Conservation (phyloP, 495 filamentous ascomycete genomes). For the Oidiodendron maius region DNA sequence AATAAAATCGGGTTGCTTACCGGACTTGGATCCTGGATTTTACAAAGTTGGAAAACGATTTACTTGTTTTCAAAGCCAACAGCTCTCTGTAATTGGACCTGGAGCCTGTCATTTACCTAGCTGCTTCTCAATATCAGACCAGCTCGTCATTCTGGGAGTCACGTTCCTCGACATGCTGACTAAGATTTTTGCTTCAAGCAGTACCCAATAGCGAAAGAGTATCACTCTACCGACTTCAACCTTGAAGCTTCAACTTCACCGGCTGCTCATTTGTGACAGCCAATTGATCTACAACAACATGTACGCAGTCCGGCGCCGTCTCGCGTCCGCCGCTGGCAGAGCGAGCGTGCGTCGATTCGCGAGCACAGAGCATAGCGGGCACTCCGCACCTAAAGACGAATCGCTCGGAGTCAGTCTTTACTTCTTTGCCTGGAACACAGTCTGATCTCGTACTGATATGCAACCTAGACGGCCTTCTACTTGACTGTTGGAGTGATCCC, state of each 20-base stretch:
- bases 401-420: slow-evolving; percentile 52
- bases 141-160: no score
- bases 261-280: neutral
- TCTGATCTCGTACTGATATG: slow-evolving; percentile 14
- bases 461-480: slow-evolving; percentile 58
- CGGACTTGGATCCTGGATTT: no score
- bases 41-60: no score
- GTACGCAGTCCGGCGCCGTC: slow-evolving; percentile 18
- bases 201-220: no score
- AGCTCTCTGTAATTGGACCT: no score
- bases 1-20: no score
- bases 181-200: slow-evolving; percentile 9
- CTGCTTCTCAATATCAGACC: no score
- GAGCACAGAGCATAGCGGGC: slow-evolving; percentile 19
- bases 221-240: no score
- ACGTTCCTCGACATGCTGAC: slow-evolving; percentile 5
- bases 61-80: no score
- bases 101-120: no score
- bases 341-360: neutral
- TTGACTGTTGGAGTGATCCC: slow-evolving; percentile 54
- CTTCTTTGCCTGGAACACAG: neutral
- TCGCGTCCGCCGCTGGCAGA: neutral
- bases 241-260: slow-evolving; percentile 2
- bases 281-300: slow-evolving; percentile 28
- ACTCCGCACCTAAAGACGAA: slow-evolving; percentile 53